Conservation (phyloP, 371 early-diverging fungal genomes). For the Globomyces sp. region DNA sequence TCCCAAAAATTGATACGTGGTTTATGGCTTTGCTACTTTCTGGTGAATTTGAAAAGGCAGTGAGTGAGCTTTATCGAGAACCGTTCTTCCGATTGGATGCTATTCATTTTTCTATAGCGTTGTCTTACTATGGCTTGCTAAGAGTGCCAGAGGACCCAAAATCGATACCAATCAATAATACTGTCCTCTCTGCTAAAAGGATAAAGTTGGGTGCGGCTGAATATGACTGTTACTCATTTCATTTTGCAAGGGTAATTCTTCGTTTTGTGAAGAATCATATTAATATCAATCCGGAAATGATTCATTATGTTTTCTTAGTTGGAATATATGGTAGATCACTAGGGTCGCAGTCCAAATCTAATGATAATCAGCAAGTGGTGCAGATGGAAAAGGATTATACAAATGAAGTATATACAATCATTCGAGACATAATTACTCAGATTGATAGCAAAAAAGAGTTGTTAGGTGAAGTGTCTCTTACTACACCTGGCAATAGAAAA, state of each 20-base stretch:
- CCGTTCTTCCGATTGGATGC: conserved; percentile 72
- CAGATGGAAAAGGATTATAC: conserved; percentile 28
- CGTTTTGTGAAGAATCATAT: conserved; percentile 55
- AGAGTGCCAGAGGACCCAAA: conserved; percentile 63
- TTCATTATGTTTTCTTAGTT: conserved; percentile 66
- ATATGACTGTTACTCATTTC: conserved; percentile 47
- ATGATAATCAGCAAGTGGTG: conserved; percentile 8
- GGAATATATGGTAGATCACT: conserved; percentile 61
- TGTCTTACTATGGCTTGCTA: conserved; percentile 73
- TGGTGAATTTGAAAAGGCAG: conserved; percentile 88
- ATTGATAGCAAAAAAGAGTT: conserved; percentile 25
- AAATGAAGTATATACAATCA: conserved; percentile 22
- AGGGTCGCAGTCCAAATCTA: neutral
- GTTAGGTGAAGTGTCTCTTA: conserved; percentile 31
- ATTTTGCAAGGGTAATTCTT: conserved; percentile 62
- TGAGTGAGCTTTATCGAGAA: conserved; percentile 57
- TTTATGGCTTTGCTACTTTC: conserved; percentile 78
- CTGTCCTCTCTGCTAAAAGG: conserved; percentile 26
- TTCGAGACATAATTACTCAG: conserved; percentile 37
- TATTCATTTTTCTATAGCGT: conserved; percentile 83
- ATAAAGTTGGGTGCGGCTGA: conserved; percentile 10
- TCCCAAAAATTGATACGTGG: conserved; percentile 75
- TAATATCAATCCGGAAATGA: conserved; percentile 52
- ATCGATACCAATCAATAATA: conserved; percentile 29
- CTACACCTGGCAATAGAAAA: conserved; percentile 20